Evolutionary conservation across 345 rosid genomes (phyloP).

Genomic region (Litchi chinensis): DNA sequence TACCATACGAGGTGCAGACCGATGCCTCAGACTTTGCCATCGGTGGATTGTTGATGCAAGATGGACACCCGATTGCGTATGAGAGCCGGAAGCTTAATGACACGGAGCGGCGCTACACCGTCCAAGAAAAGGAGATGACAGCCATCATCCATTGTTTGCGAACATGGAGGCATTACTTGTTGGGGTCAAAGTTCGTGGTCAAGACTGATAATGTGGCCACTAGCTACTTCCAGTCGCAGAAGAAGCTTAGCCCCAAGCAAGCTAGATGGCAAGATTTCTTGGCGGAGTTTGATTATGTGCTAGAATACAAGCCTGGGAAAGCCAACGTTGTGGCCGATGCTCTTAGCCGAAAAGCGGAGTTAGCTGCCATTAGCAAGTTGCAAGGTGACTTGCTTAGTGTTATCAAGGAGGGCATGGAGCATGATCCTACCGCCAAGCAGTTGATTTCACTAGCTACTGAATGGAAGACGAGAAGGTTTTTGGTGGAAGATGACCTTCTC

Average conservation of each 20-base stretch:
- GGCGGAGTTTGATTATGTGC: constrained; percentile 7
- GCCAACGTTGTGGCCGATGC: no score
- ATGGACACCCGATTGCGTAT: not conserved
- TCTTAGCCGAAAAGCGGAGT: no score
- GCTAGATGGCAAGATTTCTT: not conserved
- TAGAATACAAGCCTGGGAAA: no score
- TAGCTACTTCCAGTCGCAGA: not conserved
- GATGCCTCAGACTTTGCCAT: not conserved
- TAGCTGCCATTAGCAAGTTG: no score
- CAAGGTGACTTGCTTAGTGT: no score
- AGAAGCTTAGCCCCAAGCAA: not conserved
- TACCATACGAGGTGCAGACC: no score
- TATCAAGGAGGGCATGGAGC: no score
- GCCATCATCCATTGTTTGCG: not conserved
- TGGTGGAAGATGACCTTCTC: no score
- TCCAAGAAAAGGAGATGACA: not conserved
- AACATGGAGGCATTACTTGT: not conserved
- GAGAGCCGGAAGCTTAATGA: not conserved
- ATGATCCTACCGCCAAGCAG: no score
- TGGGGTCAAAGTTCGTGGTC: not conserved
- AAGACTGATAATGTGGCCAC: not conserved
- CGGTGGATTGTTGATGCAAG: not conserved
- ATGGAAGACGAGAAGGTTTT: no score
- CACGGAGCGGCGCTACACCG: not conserved
- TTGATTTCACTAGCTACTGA: no score